phyloP scores from a whole-genome alignment of 495 filamentous ascomycete genomes.

The Penicillium maclennaniae region DNA sequence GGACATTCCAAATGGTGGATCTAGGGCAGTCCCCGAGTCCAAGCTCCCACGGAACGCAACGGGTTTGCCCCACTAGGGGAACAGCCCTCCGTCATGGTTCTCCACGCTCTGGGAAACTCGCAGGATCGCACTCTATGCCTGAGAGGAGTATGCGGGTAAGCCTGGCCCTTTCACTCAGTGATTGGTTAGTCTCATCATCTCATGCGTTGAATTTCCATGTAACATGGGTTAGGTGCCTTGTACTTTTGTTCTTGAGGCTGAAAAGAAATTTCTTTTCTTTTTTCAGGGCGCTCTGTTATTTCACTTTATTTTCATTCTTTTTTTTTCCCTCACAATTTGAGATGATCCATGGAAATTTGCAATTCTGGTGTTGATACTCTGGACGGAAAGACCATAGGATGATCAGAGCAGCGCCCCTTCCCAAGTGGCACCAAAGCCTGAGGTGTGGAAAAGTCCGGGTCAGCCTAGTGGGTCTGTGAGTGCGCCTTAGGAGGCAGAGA shows the following conservation, averaged over 20 bases:
- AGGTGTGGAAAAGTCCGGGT: neutral
- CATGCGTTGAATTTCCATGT: neutral
- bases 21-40: constrained; percentile 5
- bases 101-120: constrained; percentile 12
- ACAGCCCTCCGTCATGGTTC: neutral
- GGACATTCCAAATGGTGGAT: constrained; percentile 12
- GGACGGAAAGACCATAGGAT: neutral
- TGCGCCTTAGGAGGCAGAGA: constrained; percentile 6
- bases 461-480: constrained; percentile 19
- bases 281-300: neutral
- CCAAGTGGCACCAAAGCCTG: neutral
- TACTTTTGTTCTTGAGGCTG: constrained; percentile 6
- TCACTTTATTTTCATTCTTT: too few relatives aligned
- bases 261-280: neutral
- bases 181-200: constrained; percentile 8
- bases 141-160: neutral
- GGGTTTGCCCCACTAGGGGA: constrained; percentile 19
- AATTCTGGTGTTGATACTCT: neutral
- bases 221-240: neutral
- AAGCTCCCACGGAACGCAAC: constrained; percentile 24
- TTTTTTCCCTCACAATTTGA: too few relatives aligned
- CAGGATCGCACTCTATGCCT: constrained; percentile 13
- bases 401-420: neutral
- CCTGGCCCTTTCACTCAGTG: neutral
- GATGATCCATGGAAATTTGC: too few relatives aligned